These are phyloP conservation scores for Lobosporangium transversale DNA, from an alignment of 192 early-diverging fungal genomes.

Conservation along the genomic window DNA sequence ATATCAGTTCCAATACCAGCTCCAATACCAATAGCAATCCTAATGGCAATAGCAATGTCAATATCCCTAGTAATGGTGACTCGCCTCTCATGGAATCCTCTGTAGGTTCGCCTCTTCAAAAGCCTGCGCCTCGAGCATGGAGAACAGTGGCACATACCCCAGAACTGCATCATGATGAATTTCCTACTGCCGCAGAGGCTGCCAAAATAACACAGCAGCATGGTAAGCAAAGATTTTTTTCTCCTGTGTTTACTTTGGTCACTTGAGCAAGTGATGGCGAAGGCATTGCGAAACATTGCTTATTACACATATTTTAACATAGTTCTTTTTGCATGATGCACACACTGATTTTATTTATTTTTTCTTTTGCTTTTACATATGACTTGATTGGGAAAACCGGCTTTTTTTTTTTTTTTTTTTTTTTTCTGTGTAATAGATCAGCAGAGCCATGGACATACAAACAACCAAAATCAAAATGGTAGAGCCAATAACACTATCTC, in stretches of 20 bases:
- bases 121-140: slow-evolving; percentile 31
- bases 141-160: slow-evolving; percentile 17
- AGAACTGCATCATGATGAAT: slow-evolving; percentile 33
- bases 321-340: no score
- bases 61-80: slow-evolving; percentile 6
- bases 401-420: not conserved
- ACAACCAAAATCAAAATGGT: not conserved
- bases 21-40: not conserved
- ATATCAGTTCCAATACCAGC: no score
- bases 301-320: no score
- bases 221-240: slow-evolving; percentile 27
- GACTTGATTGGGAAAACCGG: not conserved
- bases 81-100: slow-evolving; percentile 23
- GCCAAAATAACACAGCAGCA: slow-evolving; percentile 33
- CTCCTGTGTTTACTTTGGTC: not conserved
- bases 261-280: not conserved
- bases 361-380: not conserved
- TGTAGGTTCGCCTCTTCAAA: slow-evolving; percentile 28
- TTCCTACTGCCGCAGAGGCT: slow-evolving; percentile 51
- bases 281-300: no score
- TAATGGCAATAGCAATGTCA: not conserved
- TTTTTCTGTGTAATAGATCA: slow-evolving; percentile 6
- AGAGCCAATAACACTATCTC: not conserved
- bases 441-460: slow-evolving; percentile 9
- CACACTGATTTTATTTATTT: no score